Evolutionary conservation across 116 monocot species (phyloP).

Genomic region (Iris pallida): DNA sequence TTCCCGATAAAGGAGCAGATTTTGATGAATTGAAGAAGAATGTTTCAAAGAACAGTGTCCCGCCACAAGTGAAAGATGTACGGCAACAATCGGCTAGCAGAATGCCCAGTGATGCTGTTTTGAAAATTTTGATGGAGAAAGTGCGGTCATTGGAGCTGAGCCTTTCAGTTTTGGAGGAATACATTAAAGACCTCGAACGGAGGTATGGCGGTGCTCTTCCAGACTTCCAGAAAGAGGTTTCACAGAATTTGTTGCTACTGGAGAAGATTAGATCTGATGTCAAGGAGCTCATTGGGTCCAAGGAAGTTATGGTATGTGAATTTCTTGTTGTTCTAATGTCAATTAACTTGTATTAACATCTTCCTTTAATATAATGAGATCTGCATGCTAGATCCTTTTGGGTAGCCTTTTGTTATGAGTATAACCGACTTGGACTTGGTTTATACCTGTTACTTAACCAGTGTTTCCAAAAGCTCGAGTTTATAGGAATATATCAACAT

Average conservation of each 20-base stretch:
- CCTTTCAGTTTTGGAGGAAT: conserved; percentile 36
- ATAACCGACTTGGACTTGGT: no score
- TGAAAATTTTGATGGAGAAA: conserved; percentile 57
- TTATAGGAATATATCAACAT: no score
- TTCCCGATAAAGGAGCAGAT: not conserved
- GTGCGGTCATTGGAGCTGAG: conserved; percentile 39
- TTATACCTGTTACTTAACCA: no score
- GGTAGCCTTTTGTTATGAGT: no score
- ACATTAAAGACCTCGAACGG: conserved; percentile 19
- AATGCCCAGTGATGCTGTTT: conserved; percentile 30
- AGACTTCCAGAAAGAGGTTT: conserved; percentile 19
- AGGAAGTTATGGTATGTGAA: conserved; percentile 17
- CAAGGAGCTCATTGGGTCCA: conserved; percentile 14
- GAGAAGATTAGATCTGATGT: conserved; percentile 25
- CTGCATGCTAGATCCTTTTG: no score
- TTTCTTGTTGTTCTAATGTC: not conserved
- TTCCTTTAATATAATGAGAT: no score
- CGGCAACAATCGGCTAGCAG: conserved; percentile 14
- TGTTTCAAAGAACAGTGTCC: not conserved
- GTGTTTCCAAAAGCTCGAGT: no score
- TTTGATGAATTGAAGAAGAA: conserved; percentile 5
- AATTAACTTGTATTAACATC: no score
- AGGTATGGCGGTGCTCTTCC: conserved; percentile 25
- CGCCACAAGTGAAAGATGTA: conserved; percentile 11
- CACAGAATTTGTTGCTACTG: conserved; percentile 10